These are phyloP conservation scores for Podaxis mareebaensis DNA, from an alignment of 768 basidiomycete species.

Conservation along the genomic window DNA sequence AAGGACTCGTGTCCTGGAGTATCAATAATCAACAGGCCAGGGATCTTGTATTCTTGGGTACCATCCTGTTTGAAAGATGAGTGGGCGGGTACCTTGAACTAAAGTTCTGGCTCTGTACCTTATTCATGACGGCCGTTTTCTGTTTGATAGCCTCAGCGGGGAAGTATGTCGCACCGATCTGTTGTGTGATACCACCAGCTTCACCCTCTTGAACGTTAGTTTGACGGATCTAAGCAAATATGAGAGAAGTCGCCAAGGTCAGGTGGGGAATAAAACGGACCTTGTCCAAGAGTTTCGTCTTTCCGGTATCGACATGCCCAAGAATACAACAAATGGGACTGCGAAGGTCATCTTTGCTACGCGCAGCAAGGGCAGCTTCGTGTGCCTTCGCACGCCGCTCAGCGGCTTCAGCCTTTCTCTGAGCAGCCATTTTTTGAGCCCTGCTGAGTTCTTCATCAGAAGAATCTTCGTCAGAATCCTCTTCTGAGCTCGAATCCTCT, in stretches of 20 bases:
- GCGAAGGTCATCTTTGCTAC: constrained; percentile 87
- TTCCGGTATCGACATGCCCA: constrained; percentile 99
- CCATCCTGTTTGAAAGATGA: constrained; percentile 53
- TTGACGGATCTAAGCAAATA: constrained; percentile 81
- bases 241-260: background rate
- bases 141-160: constrained; percentile 91
- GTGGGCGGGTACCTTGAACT: background rate
- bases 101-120: constrained; percentile 39
- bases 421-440: constrained; percentile 64
- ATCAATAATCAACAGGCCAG: constrained; percentile 94
- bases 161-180: constrained; percentile 99
- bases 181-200: constrained; percentile 99
- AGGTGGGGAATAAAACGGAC: constrained; percentile 38
- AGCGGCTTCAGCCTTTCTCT: constrained; percentile 83
- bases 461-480: constrained; percentile 49
- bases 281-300: constrained; percentile 97
- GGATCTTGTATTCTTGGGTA: constrained; percentile 90
- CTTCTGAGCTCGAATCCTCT: constrained; percentile 43
- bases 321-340: constrained; percentile 99
- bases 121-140: constrained; percentile 94
- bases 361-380: constrained; percentile 81
- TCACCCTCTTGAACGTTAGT: constrained; percentile 99
- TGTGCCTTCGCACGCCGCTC: constrained; percentile 77
- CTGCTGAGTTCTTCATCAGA: constrained; percentile 69
- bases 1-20: constrained; percentile 99